Conservation (phyloP, 306 rosid species). For the Pueraria montana region DNA sequence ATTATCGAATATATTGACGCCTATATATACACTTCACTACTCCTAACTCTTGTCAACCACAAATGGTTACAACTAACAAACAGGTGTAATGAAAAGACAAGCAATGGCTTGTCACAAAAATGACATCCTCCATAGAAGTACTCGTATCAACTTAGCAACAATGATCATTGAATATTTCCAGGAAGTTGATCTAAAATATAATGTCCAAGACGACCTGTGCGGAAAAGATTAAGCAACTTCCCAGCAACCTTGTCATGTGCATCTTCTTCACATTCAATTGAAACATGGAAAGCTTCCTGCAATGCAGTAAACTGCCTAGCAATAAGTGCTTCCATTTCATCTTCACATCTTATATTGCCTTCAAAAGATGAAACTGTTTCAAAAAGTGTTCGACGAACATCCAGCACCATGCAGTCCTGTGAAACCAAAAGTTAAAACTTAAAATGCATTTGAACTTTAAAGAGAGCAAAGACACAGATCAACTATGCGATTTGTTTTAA, state of each 20-base stretch:
- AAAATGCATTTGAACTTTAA: constrained; percentile 3
- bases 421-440: not conserved
- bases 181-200: constrained; percentile 71
- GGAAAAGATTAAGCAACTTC: constrained; percentile 80
- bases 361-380: constrained; percentile 64
- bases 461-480: not conserved
- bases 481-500: not conserved
- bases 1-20: not conserved
- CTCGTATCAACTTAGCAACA: not conserved
- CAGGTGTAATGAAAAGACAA: not conserved
- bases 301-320: constrained; percentile 60
- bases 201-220: constrained; percentile 84
- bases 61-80: not conserved
- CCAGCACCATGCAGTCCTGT: constrained; percentile 74
- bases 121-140: not conserved
- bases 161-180: constrained; percentile 1
- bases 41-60: not conserved
- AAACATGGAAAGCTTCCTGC: constrained; percentile 64
- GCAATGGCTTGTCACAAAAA: not conserved
- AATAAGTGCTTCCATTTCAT: constrained; percentile 59
- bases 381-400: constrained; percentile 67
- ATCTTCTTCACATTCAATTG: constrained; percentile 51
- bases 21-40: not conserved
- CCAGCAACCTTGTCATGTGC: constrained; percentile 62
- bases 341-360: constrained; percentile 59